Evolutionary conservation across 306 rosid genomes (phyloP).

Genomic region (Medicago ruthenica): DNA sequence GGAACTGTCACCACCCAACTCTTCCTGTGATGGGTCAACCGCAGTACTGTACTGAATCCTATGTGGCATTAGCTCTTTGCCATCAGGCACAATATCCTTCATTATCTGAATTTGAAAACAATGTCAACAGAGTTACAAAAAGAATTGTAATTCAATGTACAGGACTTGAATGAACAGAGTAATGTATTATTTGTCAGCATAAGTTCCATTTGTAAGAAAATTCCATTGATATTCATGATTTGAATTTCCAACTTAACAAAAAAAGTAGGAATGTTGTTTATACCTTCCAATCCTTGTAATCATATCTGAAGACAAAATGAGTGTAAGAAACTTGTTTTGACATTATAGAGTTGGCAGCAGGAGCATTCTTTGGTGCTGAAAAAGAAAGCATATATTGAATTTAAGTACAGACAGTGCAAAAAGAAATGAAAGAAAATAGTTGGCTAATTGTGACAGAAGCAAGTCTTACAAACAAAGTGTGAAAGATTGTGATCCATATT

Average conservation of each 20-base stretch:
- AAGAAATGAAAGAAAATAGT: conserved; percentile 3
- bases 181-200: conserved; percentile 19
- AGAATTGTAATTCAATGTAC: neutral
- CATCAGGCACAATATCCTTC: conserved; percentile 64
- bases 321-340: conserved; percentile 61
- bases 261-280: neutral
- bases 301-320: conserved; percentile 84
- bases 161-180: conserved; percentile 11
- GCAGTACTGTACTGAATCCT: conserved; percentile 43
- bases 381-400: conserved; percentile 16
- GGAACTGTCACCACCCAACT: conserved; percentile 34
- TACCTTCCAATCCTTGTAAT: conserved; percentile 93
- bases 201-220: neutral
- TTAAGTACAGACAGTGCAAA: neutral
- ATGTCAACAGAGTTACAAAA: conserved; percentile 10
- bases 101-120: conserved; percentile 69
- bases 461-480: conserved; percentile 73
- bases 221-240: neutral
- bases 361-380: conserved; percentile 78
- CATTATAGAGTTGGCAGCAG: conserved; percentile 53
- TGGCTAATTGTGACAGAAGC: conserved; percentile 3
- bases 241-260: neutral
- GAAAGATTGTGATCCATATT: conserved; percentile 53
- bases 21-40: conserved; percentile 37
- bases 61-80: conserved; percentile 74